Evolutionary conservation across 495 filamentous ascomycete genomes (phyloP).

Genomic region (Aspergillus incahuasiensis): DNA sequence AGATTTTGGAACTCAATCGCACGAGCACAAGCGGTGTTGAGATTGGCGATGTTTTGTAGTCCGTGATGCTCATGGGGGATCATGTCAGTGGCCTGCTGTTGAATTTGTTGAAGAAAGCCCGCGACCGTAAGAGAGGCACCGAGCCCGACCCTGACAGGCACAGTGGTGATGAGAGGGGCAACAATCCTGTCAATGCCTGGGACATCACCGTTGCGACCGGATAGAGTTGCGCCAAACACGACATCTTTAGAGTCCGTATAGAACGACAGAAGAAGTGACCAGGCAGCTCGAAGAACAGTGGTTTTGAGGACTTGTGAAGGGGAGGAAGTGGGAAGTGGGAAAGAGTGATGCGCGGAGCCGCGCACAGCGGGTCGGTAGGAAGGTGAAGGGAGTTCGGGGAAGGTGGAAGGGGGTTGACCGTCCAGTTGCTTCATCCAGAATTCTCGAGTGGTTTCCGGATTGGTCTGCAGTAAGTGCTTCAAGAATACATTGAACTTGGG

Average conservation of each 20-base stretch:
- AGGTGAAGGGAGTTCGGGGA: slow-evolving; percentile 15
- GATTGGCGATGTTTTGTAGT: neutral
- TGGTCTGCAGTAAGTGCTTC: neutral
- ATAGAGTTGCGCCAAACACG: slow-evolving; percentile 29
- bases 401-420: neutral
- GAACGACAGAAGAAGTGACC: slow-evolving; percentile 30
- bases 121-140: neutral
- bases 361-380: slow-evolving; percentile 9
- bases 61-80: neutral
- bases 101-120: neutral
- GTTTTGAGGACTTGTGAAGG: neutral
- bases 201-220: slow-evolving; percentile 21
- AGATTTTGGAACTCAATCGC: neutral
- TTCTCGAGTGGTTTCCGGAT: no score
- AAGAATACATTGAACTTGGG: neutral
- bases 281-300: slow-evolving; percentile 27
- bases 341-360: neutral
- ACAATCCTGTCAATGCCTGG: no score
- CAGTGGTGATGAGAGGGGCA: neutral
- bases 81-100: neutral
- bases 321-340: neutral
- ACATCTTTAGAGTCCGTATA: slow-evolving; percentile 31
- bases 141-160: neutral
- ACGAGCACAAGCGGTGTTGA: neutral
- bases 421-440: neutral